A percentile compares a stretch with the other conserved stretches of the same genome.
phyloP scores from a whole-genome alignment of 192 early-diverging fungal species.

The Umbelopsis sp. region DNA sequence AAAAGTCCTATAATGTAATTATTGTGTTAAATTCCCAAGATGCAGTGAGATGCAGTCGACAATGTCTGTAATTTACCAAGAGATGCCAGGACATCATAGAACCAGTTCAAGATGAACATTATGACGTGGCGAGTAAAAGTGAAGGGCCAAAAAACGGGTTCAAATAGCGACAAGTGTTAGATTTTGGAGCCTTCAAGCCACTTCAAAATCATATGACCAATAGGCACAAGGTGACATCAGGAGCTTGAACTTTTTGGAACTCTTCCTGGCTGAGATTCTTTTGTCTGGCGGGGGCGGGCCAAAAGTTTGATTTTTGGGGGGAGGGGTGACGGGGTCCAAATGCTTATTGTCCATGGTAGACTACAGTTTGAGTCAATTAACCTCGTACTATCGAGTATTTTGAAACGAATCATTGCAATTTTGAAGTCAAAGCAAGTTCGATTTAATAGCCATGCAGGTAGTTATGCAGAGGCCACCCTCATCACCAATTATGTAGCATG shows the following conservation, averaged over 20 bases:
- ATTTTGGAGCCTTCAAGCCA: background rate
- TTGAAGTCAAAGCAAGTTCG: too few relatives aligned
- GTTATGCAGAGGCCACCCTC: too few relatives aligned
- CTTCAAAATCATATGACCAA: background rate
- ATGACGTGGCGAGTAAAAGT: constrained; percentile 20
- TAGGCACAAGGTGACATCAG: background rate
- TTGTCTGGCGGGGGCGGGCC: too few relatives aligned
- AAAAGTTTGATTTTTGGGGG: too few relatives aligned
- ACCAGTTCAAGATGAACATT: constrained; percentile 99
- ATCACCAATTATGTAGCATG: too few relatives aligned
- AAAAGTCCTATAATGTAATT: constrained; percentile 78
- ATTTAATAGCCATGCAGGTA: too few relatives aligned
- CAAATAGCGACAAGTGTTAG: constrained; percentile 10
- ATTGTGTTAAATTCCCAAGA: background rate
- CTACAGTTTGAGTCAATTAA: too few relatives aligned
- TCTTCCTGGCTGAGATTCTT: background rate
- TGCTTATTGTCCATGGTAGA: too few relatives aligned
- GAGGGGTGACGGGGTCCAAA: too few relatives aligned
- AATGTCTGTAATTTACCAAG: constrained; percentile 64
- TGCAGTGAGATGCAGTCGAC: background rate
- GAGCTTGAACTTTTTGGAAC: background rate
- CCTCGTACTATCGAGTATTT: too few relatives aligned
- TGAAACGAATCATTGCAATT: too few relatives aligned
- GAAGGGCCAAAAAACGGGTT: constrained; percentile 14
- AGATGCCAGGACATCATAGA: constrained; percentile 88